Evolutionary conservation across 2,329 filamentous ascomycete genomes (phyloP).

Genomic region (Colletotrichum liaoningense): DNA sequence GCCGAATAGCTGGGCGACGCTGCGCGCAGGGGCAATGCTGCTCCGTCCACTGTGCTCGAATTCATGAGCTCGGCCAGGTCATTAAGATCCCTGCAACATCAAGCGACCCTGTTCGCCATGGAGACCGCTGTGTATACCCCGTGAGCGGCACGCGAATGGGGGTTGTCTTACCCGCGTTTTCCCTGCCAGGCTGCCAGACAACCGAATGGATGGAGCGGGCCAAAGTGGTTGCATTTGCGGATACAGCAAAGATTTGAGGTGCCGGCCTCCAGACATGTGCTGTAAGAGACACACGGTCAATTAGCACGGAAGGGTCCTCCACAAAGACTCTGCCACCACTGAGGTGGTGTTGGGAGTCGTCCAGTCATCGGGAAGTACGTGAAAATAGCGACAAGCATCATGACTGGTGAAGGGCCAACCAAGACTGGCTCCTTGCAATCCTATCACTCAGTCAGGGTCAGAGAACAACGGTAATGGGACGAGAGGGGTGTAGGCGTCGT

Average conservation of each 20-base stretch:
- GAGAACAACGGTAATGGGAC: constrained; percentile 9
- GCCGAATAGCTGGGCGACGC: background rate
- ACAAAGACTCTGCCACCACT: constrained; percentile 19
- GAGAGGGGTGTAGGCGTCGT: background rate
- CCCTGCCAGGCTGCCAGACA: constrained; percentile 18
- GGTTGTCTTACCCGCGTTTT: constrained; percentile 29
- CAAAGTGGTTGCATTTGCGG: constrained; percentile 20
- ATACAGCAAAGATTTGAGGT: constrained; percentile 16
- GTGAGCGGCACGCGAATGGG: constrained; percentile 20
- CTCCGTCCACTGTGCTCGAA: constrained; percentile 13
- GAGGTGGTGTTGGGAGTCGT: background rate
- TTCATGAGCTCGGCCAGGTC: constrained; percentile 19
- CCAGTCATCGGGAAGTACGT: constrained; percentile 21
- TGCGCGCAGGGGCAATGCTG: constrained; percentile 3
- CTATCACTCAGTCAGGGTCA: constrained; percentile 9
- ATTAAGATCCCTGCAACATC: constrained; percentile 33
- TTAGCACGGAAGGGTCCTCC: constrained; percentile 6
- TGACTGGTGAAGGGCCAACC: constrained; percentile 11
- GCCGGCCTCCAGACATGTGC: constrained; percentile 15
- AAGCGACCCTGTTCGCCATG: constrained; percentile 13
- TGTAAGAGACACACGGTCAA: constrained; percentile 28
- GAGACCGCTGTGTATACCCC: background rate
- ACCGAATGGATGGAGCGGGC: background rate
- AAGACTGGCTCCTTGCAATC: constrained; percentile 1
- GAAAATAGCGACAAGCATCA: background rate